Conservation (phyloP, 352 stramenopile genomes). For the Blastocystis sp. region DNA sequence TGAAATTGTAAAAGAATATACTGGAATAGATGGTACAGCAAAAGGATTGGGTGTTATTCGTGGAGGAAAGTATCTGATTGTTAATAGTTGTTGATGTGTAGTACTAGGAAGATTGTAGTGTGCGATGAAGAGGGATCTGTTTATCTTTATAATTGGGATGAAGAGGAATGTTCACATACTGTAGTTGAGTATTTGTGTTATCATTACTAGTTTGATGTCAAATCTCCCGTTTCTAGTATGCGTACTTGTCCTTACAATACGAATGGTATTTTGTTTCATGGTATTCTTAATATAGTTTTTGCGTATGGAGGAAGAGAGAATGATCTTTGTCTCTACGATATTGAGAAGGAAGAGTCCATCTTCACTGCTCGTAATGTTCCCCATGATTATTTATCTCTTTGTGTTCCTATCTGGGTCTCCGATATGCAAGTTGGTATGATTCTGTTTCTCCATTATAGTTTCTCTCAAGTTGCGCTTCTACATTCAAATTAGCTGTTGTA, state of each 20-base stretch:
- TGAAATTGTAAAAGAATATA: constrained; percentile 28
- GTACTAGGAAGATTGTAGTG: background rate
- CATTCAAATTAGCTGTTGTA: constrained; percentile 76
- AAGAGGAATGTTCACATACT: background rate
- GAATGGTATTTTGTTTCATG: background rate
- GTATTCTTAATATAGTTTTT: constrained; percentile 68
- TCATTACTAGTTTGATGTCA: constrained; percentile 22
- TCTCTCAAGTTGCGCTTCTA: constrained; percentile 73
- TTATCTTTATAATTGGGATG: constrained; percentile 47
- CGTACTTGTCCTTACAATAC: constrained; percentile 44
- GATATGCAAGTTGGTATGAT: constrained; percentile 71
- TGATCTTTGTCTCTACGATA: constrained; percentile 79
- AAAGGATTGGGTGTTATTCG: constrained; percentile 7
- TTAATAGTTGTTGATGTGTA: background rate
- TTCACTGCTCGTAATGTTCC: constrained; percentile 83
- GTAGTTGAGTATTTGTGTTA: background rate
- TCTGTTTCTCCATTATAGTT: background rate
- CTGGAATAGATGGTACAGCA: background rate
- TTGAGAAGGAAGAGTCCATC: constrained; percentile 77
- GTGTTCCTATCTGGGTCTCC: constrained; percentile 83
- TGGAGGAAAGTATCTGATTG: background rate
- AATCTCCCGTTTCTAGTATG: constrained; percentile 29
- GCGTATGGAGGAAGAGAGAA: constrained; percentile 80
- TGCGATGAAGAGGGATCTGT: constrained; percentile 10
- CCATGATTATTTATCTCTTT: constrained; percentile 82